Evolutionary conservation across 352 stramenopile species (phyloP).

Genomic region (Thalassiosira delicatula): DNA sequence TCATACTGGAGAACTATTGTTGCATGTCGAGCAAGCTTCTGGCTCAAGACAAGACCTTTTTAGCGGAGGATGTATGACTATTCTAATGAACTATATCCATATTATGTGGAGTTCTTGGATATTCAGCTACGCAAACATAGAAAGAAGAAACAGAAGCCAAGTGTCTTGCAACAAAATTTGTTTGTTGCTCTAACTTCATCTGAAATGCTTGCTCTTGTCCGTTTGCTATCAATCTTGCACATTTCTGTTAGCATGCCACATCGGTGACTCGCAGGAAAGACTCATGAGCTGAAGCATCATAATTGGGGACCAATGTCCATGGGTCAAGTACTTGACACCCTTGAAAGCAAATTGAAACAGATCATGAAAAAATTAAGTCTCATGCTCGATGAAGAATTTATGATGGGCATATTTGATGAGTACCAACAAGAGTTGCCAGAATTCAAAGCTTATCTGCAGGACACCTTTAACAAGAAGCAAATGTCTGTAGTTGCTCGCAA

Average conservation of each 20-base stretch:
- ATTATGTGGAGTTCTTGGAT: conserved; percentile 18
- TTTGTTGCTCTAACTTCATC: conserved; percentile 17
- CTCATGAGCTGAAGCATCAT: conserved; percentile 12
- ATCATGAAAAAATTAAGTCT: neutral
- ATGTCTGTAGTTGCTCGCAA: neutral
- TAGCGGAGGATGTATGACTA: neutral
- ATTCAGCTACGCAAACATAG: neutral
- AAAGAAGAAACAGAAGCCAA: too few species aligned
- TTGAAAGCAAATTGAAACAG: conserved; percentile 2
- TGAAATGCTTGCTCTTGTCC: conserved; percentile 25
- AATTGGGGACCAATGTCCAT: conserved; percentile 4
- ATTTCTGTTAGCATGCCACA: conserved; percentile 24
- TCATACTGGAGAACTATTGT: too few species aligned
- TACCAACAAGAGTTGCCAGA: neutral
- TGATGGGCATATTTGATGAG: conserved; percentile 24
- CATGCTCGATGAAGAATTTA: conserved; percentile 30
- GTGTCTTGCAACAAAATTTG: conserved; percentile 4
- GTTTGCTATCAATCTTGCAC: conserved; percentile 37
- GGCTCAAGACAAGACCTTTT: neutral
- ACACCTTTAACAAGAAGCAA: neutral
- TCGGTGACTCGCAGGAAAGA: conserved; percentile 31
- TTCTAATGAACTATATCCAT: neutral
- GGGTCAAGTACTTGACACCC: conserved; percentile 9
- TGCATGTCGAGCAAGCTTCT: too few species aligned
- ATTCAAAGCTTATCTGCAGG: neutral